Conservation (phyloP, 108 stramenopile genomes). For the Pseudonitzschia pungens region DNA sequence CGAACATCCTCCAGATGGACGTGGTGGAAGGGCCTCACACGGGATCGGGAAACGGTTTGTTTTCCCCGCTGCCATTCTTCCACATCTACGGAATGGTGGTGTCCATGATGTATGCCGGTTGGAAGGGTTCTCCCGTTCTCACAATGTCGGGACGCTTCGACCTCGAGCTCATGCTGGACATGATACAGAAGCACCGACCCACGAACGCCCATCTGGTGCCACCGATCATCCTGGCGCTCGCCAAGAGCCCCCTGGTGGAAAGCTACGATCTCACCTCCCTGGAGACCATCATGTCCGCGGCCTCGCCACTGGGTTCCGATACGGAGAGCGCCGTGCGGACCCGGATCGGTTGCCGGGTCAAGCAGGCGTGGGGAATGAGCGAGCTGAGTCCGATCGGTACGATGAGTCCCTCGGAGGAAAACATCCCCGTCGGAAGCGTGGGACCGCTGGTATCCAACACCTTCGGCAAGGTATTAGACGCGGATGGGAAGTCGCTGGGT, state of each 20-base stretch:
- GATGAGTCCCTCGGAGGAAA: slow-evolving; percentile 55
- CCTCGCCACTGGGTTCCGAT: slow-evolving; percentile 83
- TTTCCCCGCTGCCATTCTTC: slow-evolving; percentile 90
- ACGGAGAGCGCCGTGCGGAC: slow-evolving; percentile 62
- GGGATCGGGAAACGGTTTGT: slow-evolving; percentile 55
- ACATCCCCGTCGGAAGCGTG: slow-evolving; percentile 54
- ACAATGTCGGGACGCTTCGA: slow-evolving; percentile 84
- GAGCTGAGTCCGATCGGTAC: slow-evolving; percentile 78
- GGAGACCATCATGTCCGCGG: slow-evolving; percentile 63
- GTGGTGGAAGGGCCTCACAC: slow-evolving; percentile 53
- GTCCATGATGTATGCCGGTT: slow-evolving; percentile 57
- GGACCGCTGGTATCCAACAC: slow-evolving; percentile 73
- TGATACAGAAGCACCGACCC: slow-evolving; percentile 69
- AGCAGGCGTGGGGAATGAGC: slow-evolving; percentile 92
- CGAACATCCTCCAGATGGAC: slow-evolving; percentile 72
- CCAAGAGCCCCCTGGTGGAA: slow-evolving; percentile 83
- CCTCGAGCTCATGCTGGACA: slow-evolving; percentile 66
- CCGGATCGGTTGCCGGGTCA: slow-evolving; percentile 60
- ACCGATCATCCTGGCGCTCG: slow-evolving; percentile 75
- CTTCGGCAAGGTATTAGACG: slow-evolving; percentile 78
- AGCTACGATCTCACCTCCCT: slow-evolving; percentile 70
- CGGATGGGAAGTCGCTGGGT: slow-evolving; percentile 59
- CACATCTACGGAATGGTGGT: slow-evolving; percentile 88
- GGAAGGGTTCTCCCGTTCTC: slow-evolving; percentile 70
- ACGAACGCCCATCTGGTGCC: slow-evolving; percentile 89